Evolutionary conservation across 2,329 filamentous ascomycete genomes (phyloP).

Genomic region (Colletotrichum camelliae): DNA sequence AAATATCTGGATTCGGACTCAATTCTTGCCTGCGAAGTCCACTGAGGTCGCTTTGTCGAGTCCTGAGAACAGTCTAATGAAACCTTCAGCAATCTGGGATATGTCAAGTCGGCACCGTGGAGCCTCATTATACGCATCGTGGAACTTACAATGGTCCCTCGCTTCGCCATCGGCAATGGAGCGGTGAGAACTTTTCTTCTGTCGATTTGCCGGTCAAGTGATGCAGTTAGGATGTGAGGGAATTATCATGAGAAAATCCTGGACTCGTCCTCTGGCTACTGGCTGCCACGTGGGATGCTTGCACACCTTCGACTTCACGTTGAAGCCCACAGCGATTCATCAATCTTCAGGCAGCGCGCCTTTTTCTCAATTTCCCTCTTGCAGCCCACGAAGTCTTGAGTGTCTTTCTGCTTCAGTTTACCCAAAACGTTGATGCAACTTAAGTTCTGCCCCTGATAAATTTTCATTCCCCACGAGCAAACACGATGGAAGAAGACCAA

Average conservation of each 20-base stretch:
- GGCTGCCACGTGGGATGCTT: not conserved
- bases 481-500: not conserved
- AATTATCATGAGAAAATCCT: not conserved
- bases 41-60: not conserved
- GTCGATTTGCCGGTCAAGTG: not conserved
- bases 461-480: not conserved
- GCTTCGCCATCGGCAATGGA: not conserved
- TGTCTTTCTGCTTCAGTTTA: not conserved
- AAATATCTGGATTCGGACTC: not conserved
- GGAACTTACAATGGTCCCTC: not conserved
- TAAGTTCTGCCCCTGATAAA: accelerated
- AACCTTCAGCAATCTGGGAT: not conserved
- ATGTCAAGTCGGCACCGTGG: not conserved
- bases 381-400: not conserved
- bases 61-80: not conserved
- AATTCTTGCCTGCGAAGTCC: not conserved
- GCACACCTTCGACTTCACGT: not conserved
- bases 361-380: not conserved
- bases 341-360: not conserved
- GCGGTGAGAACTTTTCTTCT: not conserved
- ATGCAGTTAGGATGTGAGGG: not conserved
- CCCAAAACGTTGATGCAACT: not conserved
- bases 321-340: not conserved
- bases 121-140: not conserved
- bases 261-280: not conserved